Evolutionary conservation across 345 rosid species (phyloP), one percentile per base, ranked within the genome.

Genomic region (Acer saccharum): DNA sequence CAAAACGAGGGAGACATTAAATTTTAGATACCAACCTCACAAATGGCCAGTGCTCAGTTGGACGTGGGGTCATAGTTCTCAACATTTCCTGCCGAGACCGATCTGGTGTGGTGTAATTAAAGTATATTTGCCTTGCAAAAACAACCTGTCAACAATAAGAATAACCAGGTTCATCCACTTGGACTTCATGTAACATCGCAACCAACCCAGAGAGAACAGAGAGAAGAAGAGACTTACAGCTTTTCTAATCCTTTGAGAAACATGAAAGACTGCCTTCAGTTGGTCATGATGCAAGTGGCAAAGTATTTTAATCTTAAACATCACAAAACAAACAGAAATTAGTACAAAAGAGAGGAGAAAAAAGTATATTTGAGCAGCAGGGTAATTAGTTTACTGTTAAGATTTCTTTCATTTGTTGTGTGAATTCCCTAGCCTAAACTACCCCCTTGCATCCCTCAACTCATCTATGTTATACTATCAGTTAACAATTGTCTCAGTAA

Each of bases 281-380:
- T 95, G 94, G 83, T 95, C 99, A 88, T 95, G 98, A 71, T 95
- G 99, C 78, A 95, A 80, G 88, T 92, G 94, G 76, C 99, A 93
- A 8, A 95, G 90, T 71, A 93, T 86, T 81, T 90, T 93, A 68
- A 95, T 95, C 98, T 95, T 27, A 82, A 89, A 29, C 72, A 69
- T 65, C 20, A 76, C 29, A 29, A 23, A 71, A 71, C 43, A 72
- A 71, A 73, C 57, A 61, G 32, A 48, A 78, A 76, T 82, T 68
- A 85, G 76, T 62, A 48, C 17, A 16, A 11, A 60, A 60, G 2
- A 52, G 69, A 23, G n/a, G 27, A 48, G 1, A 3, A 58, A 43
- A 65, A 52, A 21, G 0, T 41, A 21, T 13, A 7, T 14, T 25
- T 17, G 0, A 14, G 6, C 7, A 6, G 23, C 55, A 13, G 27